A percentile compares a stretch with the other conserved stretches of the same genome.
Conservation (phyloP, 2,329 filamentous ascomycete species). For the Nannizziopsis arthrosporioides region DNA sequence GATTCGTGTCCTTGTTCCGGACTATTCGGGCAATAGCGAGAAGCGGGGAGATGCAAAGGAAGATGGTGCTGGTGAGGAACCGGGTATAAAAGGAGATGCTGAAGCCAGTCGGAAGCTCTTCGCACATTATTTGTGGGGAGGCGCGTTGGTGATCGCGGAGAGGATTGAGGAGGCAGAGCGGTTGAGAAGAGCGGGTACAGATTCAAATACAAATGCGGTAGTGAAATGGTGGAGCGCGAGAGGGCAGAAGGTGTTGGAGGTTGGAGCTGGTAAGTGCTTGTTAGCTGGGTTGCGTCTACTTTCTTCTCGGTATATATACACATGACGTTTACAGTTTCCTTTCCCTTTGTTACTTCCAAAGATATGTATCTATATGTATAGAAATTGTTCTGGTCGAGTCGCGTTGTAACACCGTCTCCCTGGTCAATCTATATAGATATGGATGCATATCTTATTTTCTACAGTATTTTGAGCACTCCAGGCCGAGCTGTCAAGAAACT, state of each 20-base stretch:
- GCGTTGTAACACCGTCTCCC: background rate
- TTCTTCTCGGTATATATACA: background rate
- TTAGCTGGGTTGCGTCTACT: slow-evolving; percentile 7
- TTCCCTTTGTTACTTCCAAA: background rate
- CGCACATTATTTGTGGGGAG: slow-evolving; percentile 51
- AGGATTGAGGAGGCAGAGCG: slow-evolving; percentile 23
- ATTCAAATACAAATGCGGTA: slow-evolving; percentile 16
- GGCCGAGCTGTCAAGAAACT: background rate
- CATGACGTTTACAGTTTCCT: background rate
- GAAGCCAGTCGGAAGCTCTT: slow-evolving; percentile 44
- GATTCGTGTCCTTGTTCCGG: slow-evolving; percentile 32
- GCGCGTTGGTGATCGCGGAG: slow-evolving; percentile 35
- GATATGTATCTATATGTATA: slow-evolving; percentile 8
- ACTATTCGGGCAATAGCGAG: slow-evolving; percentile 18
- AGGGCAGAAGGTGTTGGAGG: slow-evolving; percentile 44
- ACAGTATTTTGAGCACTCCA: too few species aligned
- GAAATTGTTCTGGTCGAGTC: slow-evolving; percentile 1
- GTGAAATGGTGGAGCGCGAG: slow-evolving; percentile 33
- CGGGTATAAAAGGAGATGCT: slow-evolving; percentile 12
- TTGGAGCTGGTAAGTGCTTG: slow-evolving; percentile 47
- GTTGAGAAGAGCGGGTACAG: background rate
- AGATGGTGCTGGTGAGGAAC: slow-evolving; percentile 13
- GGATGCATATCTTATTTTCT: background rate
- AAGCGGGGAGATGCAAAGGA: background rate
- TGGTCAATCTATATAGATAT: slow-evolving; percentile 9